Evolutionary conservation across 352 stramenopile species (phyloP).

Genomic region (Phytophthora idaei): DNA sequence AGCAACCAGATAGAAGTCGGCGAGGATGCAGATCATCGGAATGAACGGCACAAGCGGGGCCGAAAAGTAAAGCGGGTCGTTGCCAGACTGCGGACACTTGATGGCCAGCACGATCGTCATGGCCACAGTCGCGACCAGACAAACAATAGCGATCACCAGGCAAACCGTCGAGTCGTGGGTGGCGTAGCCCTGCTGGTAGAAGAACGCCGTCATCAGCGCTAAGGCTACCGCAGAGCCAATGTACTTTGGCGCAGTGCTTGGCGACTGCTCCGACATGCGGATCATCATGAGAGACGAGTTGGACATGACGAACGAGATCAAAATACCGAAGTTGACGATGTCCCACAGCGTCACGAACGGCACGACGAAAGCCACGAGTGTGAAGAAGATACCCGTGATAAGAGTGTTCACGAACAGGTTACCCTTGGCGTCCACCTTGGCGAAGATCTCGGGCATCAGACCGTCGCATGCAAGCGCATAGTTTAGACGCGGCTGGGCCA

Average conservation of each 20-base stretch:
- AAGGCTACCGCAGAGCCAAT: constrained; percentile 34
- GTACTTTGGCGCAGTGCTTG: constrained; percentile 37
- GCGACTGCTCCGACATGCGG: constrained; percentile 45
- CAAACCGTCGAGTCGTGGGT: constrained; percentile 30
- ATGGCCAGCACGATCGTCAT: constrained; percentile 36
- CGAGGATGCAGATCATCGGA: constrained; percentile 46
- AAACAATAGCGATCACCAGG: constrained; percentile 42
- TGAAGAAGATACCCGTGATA: constrained; percentile 52
- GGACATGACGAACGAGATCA: constrained; percentile 76
- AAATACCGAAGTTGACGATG: constrained; percentile 71
- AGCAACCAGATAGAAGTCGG: constrained; percentile 57
- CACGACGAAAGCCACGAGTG: constrained; percentile 52
- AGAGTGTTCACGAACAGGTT: constrained; percentile 67
- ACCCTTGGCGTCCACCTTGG: constrained; percentile 57
- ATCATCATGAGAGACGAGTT: constrained; percentile 62
- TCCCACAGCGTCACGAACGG: constrained; percentile 68
- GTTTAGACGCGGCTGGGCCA: constrained; percentile 90
- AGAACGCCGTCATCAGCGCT: constrained; percentile 37
- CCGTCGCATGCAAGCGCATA: constrained; percentile 89
- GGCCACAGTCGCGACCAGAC: constrained; percentile 33
- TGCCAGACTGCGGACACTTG: constrained; percentile 47
- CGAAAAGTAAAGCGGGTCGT: constrained; percentile 39
- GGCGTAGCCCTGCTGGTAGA: constrained; percentile 53
- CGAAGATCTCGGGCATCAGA: constrained; percentile 90
- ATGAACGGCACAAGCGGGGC: constrained; percentile 55